Conservation (phyloP, 148 eudicot species). For the Vaccinium darrowii region DNA sequence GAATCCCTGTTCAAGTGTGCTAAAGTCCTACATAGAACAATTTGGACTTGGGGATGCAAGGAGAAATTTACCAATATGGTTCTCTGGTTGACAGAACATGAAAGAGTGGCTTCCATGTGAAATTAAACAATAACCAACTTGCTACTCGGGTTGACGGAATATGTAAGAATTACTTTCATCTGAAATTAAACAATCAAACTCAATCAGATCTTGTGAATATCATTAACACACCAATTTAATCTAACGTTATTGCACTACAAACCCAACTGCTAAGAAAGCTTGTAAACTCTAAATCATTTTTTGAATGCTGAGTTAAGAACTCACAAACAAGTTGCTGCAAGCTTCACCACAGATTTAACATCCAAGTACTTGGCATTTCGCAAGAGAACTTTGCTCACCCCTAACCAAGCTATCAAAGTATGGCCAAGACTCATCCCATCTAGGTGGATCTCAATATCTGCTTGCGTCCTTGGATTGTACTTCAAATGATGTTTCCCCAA, state of each 20-base stretch:
- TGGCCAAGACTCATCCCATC: no score
- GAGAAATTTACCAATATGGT: slow-evolving; percentile 58
- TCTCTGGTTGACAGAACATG: slow-evolving; percentile 46
- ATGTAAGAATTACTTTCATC: slow-evolving; percentile 82
- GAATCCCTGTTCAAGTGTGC: neutral
- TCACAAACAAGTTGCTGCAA: slow-evolving; percentile 66
- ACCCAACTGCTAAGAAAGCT: neutral
- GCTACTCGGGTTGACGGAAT: slow-evolving; percentile 32
- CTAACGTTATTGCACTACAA: neutral
- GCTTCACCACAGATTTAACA: slow-evolving; percentile 72
- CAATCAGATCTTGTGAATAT: slow-evolving; percentile 1
- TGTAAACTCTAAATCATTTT: slow-evolving; percentile 22
- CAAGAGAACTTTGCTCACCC: no score
- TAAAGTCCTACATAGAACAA: neutral
- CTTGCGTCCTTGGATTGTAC: no score
- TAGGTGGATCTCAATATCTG: no score
- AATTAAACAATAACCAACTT: no score
- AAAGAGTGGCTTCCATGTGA: no score
- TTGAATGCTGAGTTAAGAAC: slow-evolving; percentile 80
- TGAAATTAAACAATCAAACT: slow-evolving; percentile 32
- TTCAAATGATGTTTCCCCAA: no score
- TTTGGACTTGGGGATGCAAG: neutral
- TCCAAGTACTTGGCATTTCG: slow-evolving; percentile 73
- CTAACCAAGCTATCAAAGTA: no score
- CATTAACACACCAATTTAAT: neutral